These are phyloP conservation scores for Lodderomyces jiufengensis DNA, from an alignment of 1,139 yeast species.

Conservation along the genomic window DNA sequence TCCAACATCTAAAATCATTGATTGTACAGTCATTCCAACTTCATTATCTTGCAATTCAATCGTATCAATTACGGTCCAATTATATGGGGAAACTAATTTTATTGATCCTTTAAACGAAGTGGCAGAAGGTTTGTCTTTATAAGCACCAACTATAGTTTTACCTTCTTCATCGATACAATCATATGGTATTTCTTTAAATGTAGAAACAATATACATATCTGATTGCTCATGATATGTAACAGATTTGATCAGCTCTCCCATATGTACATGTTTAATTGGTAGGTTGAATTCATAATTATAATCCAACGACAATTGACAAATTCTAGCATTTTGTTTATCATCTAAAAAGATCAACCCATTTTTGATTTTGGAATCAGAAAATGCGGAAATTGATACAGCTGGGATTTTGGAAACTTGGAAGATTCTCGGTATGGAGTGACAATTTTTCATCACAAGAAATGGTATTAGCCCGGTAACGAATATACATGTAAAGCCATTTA, in stretches of 20 bases:
- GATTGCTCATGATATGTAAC: slow-evolving; percentile 72
- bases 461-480: slow-evolving; percentile 78
- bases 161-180: slow-evolving; percentile 76
- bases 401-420: slow-evolving; percentile 66
- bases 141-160: slow-evolving; percentile 56
- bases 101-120: slow-evolving; percentile 56
- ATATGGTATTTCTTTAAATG: slow-evolving; percentile 58
- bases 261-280: slow-evolving; percentile 52
- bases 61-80: slow-evolving; percentile 76
- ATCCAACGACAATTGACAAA: slow-evolving; percentile 52
- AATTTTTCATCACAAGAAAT: slow-evolving; percentile 60
- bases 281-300: slow-evolving; percentile 60
- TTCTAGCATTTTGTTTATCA: slow-evolving; percentile 67
- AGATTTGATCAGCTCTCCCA: slow-evolving; percentile 66
- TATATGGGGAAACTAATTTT: slow-evolving; percentile 65
- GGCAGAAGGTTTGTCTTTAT: slow-evolving; percentile 48
- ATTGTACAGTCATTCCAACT: slow-evolving; percentile 54
- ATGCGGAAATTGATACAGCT: slow-evolving; percentile 59
- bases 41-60: slow-evolving; percentile 67
- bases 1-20: slow-evolving; percentile 55
- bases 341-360: slow-evolving; percentile 73
- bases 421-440: slow-evolving; percentile 62
- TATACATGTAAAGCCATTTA: slow-evolving; percentile 58
- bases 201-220: slow-evolving; percentile 62
- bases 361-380: slow-evolving; percentile 32